Evolutionary conservation across 176 grass and related monocot species (phyloP), one percentile per base, ranked within the genome.

Genomic region (Avena sativa): DNA sequence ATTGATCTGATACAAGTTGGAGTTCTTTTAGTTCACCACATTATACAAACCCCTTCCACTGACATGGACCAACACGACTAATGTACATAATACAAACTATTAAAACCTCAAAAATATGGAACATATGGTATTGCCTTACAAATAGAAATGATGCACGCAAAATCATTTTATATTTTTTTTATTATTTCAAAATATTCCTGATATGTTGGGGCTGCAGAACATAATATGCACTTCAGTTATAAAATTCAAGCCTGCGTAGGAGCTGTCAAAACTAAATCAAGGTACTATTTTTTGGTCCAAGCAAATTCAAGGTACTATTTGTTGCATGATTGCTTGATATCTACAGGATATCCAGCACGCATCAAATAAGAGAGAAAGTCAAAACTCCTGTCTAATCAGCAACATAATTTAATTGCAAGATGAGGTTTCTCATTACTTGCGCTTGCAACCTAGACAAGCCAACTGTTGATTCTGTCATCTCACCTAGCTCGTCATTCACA

Each of bases 291-390:
- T 20, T 46, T 85, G 46, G 13, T 90, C 23, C 32, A 78, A 86
- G 77, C 28, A 72, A 78, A 90, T 55, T 86, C 49, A 62, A 78
- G n/a, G 23, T 34, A 43, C 74, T 57, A 48, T 85, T 85, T 85
- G 59, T 19, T 85, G 55, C 55, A 85, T 88, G 81, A 88, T 88
- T 91, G 86, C 60, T 88, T 81, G 86, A 88, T 55, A 56, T 71
- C 21, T 62, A 82, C 71, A 76, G 11, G 78, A 56, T 72, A 77
- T 78, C 52, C 46, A 88, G 62, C 71, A 65, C 53, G 57, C 71
- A 61, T 65, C 76, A 88, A 78, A 80, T 78, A 61, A 49, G 12
- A 86, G 62, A 85, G n/a, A 11, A 88, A 85, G 85, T 88, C 82
- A 91, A 55, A 81, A 36, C 71, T 81, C 46, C 17, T 46, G 43